Conservation (phyloP, 2,329 filamentous ascomycete species). For the Claviceps africana region DNA sequence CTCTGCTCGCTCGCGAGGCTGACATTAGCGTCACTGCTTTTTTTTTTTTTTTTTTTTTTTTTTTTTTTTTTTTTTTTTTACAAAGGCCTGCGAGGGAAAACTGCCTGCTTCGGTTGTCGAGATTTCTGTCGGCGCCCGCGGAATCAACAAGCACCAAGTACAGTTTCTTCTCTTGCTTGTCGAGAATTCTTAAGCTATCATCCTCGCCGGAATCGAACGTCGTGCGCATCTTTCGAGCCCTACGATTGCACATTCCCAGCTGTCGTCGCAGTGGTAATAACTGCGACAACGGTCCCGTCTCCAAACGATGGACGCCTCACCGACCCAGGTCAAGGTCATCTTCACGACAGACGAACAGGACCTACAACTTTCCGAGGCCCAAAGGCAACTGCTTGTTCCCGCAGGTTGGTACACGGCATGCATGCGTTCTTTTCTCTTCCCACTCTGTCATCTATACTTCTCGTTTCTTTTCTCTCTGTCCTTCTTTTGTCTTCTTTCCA, state of each 20-base stretch:
- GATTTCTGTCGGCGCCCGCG: neutral
- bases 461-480: neutral
- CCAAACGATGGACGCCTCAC: constrained; percentile 23
- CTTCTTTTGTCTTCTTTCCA: neutral
- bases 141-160: neutral
- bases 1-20: constrained; percentile 13
- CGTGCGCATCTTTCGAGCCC: neutral
- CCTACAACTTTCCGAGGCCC: constrained; percentile 48
- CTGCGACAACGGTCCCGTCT: neutral
- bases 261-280: neutral
- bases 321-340: constrained; percentile 49
- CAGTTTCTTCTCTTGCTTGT: neutral
- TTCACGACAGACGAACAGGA: constrained; percentile 51
- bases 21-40: constrained; percentile 12
- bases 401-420: constrained; percentile 28
- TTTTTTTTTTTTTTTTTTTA: no score
- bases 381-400: constrained; percentile 48
- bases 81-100: neutral
- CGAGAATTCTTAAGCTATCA: neutral
- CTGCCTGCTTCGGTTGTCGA: neutral
- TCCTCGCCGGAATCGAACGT: neutral
- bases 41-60: no score
- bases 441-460: neutral
- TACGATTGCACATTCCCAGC: neutral
- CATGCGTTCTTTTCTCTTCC: neutral